These are phyloP conservation scores for Abrus precatorius DNA, from an alignment of 306 rosid genomes.

Conservation along the genomic window DNA sequence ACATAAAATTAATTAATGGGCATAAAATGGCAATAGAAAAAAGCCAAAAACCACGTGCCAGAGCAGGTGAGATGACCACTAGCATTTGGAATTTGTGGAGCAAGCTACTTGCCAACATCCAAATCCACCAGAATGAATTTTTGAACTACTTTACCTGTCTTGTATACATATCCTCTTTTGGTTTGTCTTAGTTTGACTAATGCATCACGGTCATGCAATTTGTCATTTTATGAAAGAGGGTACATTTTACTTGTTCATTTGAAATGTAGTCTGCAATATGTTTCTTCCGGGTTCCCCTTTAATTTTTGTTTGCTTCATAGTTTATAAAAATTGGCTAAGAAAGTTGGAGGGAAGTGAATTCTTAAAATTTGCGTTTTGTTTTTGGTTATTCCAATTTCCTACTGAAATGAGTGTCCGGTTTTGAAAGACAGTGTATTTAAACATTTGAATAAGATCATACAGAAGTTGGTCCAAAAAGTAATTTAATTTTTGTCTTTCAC, in stretches of 20 bases:
- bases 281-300: not conserved
- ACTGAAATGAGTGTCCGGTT: not conserved
- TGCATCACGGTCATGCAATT: constrained; percentile 34
- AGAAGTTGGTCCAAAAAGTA: not conserved
- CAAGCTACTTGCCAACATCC: constrained; percentile 59
- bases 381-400: constrained; percentile 1
- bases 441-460: not conserved
- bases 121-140: constrained; percentile 50
- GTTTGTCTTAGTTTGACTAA: constrained; percentile 44
- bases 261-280: constrained; percentile 8
- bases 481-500: not conserved
- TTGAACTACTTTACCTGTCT: constrained; percentile 41
- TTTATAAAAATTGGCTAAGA: not conserved
- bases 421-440: not conserved
- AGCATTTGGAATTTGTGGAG: constrained; percentile 56
- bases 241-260: constrained; percentile 10
- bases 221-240: constrained; percentile 42
- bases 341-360: not conserved
- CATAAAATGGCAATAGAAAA: constrained; percentile 42
- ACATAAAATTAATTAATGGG: constrained; percentile 25
- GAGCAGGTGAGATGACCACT: constrained; percentile 54
- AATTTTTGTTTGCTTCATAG: not conserved
- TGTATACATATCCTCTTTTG: constrained; percentile 39
- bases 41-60: constrained; percentile 52
- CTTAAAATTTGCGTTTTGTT: not conserved